Conservation (phyloP, 192 early-diverging fungal species). For the Phycomyces nitens region DNA sequence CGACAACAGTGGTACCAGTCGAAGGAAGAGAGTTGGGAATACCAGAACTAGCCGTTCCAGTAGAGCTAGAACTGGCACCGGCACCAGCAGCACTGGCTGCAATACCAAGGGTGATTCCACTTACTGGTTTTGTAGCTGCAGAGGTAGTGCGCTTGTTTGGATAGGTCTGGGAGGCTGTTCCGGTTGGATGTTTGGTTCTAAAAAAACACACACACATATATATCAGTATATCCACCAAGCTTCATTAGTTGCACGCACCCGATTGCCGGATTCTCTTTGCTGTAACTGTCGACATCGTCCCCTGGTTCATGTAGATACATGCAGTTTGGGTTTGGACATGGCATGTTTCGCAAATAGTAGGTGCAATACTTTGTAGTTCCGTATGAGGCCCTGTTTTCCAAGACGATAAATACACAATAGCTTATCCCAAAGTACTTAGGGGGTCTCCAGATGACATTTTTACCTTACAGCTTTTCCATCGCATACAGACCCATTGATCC, state of each 20-base stretch:
- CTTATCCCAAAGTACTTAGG: neutral
- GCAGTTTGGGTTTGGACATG: constrained; percentile 91
- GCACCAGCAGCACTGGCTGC: neutral
- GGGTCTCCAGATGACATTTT: neutral
- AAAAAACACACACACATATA: neutral
- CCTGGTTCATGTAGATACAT: constrained; percentile 95
- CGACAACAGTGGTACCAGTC: neutral
- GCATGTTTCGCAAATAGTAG: constrained; percentile 86
- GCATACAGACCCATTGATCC: constrained; percentile 84
- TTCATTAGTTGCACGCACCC: neutral
- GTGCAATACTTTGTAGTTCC: constrained; percentile 99
- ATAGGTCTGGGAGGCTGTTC: neutral
- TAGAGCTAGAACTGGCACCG: neutral
- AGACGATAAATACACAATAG: neutral
- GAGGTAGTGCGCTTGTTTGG: constrained; percentile 5
- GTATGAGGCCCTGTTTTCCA: constrained; percentile 72
- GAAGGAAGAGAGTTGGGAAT: no score
- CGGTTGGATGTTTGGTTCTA: constrained; percentile 8
- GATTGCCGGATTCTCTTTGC: constrained; percentile 77
- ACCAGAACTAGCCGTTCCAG: no score
- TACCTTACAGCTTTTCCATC: constrained; percentile 85
- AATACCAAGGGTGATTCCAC: no score
- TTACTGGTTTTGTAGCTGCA: neutral
- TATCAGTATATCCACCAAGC: no score
- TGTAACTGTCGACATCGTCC: constrained; percentile 89